Base-by-base conservation (phyloP, 305 asterid species). In the Plantago coronopus region DNA sequence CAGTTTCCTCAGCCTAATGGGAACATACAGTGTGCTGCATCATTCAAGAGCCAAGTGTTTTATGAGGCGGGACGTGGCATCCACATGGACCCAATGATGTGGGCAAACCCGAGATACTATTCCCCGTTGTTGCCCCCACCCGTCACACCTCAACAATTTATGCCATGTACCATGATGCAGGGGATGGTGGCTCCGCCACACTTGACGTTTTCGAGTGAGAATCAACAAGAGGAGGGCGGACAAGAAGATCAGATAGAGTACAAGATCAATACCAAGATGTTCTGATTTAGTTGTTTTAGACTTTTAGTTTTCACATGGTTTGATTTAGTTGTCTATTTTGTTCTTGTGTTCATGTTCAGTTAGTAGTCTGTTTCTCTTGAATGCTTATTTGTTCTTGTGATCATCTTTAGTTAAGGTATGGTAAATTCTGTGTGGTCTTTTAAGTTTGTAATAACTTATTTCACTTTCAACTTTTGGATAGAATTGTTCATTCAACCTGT, bases 1-100 rank as follows among this genome's bases (percentile, higher is more conserved):
- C 62, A 57, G 49, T 57, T 37, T 57, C 58, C 58, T 53, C 31
- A 31, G 31, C 40, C 27, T 23, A 37, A 37, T 53, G 58, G 58
- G 20, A 38, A 57, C 34, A 38, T 57, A 13, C 48, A 57, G 17
- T 37, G 43, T 53, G 42, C 58, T 37, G 29, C 62, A 8, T 20
- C 62, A 0, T 57, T 37, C 15, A 57, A 57, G 34, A 9, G 49
- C 17, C 48, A 40, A 34, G 49, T 57, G 12, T 11, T 57, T 20
- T 38, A 57, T 17, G 62, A 57, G 62, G n/a, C 49, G 6, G 60
- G 60, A n/a, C 22, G 60, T 37, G 60, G 38, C 18, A 18, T 44
- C 12, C 42, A 53, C 48, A 22, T 17, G 54, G 54, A 19, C 15
- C 54, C 49, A 31, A 40, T 20, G 62, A 19, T 57, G 14, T 38